These are phyloP conservation scores for Cyberlindnera nakhonratchasimensis DNA, from an alignment of 805 yeast species.

Conservation along the genomic window DNA sequence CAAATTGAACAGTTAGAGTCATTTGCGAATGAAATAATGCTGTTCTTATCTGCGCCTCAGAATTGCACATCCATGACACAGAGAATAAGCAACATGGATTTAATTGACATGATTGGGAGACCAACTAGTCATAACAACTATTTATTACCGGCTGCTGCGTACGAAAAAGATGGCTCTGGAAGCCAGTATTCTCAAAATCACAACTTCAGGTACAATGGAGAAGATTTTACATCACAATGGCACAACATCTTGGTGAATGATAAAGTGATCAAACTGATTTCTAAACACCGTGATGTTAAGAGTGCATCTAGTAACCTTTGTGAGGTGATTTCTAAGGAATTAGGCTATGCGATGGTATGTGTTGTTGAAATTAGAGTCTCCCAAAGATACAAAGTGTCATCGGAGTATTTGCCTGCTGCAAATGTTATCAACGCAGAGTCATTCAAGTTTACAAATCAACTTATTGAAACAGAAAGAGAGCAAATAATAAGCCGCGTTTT, in stretches of 20 bases:
- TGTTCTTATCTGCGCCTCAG: slow-evolving; percentile 36
- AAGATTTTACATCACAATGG: slow-evolving; percentile 17
- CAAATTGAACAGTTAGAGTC: slow-evolving; percentile 36
- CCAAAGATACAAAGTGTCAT: slow-evolving; percentile 40
- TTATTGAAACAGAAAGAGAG: slow-evolving; percentile 37
- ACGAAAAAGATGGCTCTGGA: slow-evolving; percentile 65
- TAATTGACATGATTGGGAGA: slow-evolving; percentile 43
- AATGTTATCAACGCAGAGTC: slow-evolving; percentile 43
- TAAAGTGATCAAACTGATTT: slow-evolving; percentile 35
- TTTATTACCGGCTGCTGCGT: slow-evolving; percentile 37
- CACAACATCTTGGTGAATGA: slow-evolving; percentile 31
- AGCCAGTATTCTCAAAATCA: slow-evolving; percentile 52
- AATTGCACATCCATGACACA: slow-evolving; percentile 4
- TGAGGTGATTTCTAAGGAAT: slow-evolving; percentile 33
- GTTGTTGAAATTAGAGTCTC: slow-evolving; percentile 49
- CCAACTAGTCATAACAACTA: slow-evolving; percentile 47
- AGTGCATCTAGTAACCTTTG: slow-evolving; percentile 42
- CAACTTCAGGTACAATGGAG: slow-evolving; percentile 40
- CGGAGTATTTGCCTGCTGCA: slow-evolving; percentile 43
- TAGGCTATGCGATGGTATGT: slow-evolving; percentile 42
- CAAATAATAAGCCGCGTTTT: slow-evolving; percentile 42
- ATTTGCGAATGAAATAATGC: slow-evolving; percentile 41
- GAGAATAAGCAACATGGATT: slow-evolving; percentile 6
- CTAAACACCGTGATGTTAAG: slow-evolving; percentile 38
- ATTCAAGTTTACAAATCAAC: slow-evolving; percentile 37